These are phyloP conservation scores for Ashbya aceris DNA, from an alignment of 1,139 yeast genomes.

Conservation along the genomic window DNA sequence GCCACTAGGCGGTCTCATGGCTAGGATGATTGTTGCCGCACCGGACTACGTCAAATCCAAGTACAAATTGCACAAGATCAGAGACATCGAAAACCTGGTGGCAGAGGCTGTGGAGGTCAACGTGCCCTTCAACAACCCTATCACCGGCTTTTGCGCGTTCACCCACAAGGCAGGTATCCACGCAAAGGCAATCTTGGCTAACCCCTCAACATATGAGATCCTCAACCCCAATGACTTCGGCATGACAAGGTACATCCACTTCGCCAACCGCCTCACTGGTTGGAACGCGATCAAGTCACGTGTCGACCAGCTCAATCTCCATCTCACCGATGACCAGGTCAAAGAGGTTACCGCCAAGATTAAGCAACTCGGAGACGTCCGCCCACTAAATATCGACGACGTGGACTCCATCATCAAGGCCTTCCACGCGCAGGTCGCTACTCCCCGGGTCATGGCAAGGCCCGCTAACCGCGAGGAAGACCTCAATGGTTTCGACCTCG, in stretches of 20 bases:
- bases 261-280: slow-evolving; percentile 95
- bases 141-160: slow-evolving; percentile 98
- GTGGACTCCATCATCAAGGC: slow-evolving; percentile 95
- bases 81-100: slow-evolving; percentile 91
- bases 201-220: slow-evolving; percentile 96
- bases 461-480: slow-evolving; percentile 21
- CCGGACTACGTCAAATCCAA: slow-evolving; percentile 92
- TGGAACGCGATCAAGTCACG: slow-evolving; percentile 99
- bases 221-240: slow-evolving; percentile 93
- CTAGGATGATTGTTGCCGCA: slow-evolving; percentile 98
- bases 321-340: slow-evolving; percentile 83
- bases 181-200: slow-evolving; percentile 96
- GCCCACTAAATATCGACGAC: slow-evolving; percentile 91
- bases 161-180: slow-evolving; percentile 99
- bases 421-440: slow-evolving; percentile 62
- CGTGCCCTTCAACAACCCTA: slow-evolving; percentile 96
- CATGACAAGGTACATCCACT: slow-evolving; percentile 88
- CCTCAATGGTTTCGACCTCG: slow-evolving; percentile 22
- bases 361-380: slow-evolving; percentile 88
- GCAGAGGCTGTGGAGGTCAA: slow-evolving; percentile 97
- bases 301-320: slow-evolving; percentile 91
- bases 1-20: slow-evolving; percentile 96
- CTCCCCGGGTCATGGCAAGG: slow-evolving; percentile 31
- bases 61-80: slow-evolving; percentile 89
- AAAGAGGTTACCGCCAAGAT: slow-evolving; percentile 92